These are phyloP conservation scores for Nicotiana sylvestris DNA, from an alignment of 257 asterid species.

Conservation along the genomic window DNA sequence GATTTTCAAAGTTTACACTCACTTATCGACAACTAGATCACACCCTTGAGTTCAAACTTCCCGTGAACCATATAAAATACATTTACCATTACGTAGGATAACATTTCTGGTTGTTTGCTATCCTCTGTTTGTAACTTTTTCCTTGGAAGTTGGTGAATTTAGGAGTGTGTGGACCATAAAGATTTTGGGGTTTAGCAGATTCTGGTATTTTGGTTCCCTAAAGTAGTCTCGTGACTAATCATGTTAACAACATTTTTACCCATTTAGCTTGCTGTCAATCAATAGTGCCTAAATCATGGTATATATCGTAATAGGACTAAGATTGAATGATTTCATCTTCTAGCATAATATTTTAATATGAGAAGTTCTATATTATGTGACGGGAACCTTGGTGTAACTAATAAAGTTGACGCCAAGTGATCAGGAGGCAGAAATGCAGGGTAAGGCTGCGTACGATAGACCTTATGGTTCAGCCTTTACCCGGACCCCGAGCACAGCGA, in stretches of 20 bases:
- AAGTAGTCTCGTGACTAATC: conserved; percentile 9
- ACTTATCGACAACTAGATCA: too few species aligned
- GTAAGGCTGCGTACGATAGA: too few species aligned
- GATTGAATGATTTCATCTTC: neutral
- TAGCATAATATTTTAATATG: neutral
- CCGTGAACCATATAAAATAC: neutral
- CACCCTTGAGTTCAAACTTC: neutral
- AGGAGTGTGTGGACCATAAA: neutral
- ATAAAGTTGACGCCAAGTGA: too few species aligned
- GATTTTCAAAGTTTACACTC: too few species aligned
- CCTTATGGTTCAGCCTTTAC: too few species aligned
- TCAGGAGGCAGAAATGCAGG: too few species aligned
- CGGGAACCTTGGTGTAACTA: too few species aligned
- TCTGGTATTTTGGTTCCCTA: neutral
- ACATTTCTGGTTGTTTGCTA: neutral
- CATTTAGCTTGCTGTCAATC: neutral
- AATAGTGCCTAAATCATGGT: neutral
- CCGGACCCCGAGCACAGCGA: too few species aligned
- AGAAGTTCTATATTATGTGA: neutral
- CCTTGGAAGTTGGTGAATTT: neutral
- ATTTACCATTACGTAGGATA: neutral
- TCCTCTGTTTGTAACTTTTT: neutral
- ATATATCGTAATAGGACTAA: neutral
- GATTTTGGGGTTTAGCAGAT: neutral
- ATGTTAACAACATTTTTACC: neutral